These are phyloP conservation scores for Galium porrigens DNA, from an alignment of 305 asterid genomes.

Conservation along the genomic window DNA sequence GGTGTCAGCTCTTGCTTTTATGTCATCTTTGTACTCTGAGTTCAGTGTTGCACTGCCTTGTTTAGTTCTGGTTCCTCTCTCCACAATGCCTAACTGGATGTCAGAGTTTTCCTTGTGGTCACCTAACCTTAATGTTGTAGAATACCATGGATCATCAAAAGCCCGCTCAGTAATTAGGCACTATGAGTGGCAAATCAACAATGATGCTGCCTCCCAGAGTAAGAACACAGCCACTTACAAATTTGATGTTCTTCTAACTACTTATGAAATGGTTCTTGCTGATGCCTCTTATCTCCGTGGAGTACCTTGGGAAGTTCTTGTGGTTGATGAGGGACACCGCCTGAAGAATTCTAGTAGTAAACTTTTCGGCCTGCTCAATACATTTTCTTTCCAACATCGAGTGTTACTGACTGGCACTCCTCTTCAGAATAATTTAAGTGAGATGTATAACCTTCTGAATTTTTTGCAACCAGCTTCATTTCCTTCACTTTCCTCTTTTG, in stretches of 20 bases:
- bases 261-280: constrained; percentile 84
- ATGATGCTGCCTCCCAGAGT: constrained; percentile 25
- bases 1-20: constrained; percentile 85
- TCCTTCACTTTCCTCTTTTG: constrained; percentile 80
- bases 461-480: constrained; percentile 83
- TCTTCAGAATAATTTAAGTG: constrained; percentile 93
- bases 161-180: constrained; percentile 78
- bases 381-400: constrained; percentile 84
- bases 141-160: constrained; percentile 80
- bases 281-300: constrained; percentile 74
- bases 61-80: constrained; percentile 90
- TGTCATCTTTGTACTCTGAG: constrained; percentile 69
- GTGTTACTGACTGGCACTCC: constrained; percentile 94
- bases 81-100: constrained; percentile 99
- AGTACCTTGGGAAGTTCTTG: constrained; percentile 98
- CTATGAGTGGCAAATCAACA: constrained; percentile 79
- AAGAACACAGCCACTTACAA: constrained; percentile 53
- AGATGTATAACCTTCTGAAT: constrained; percentile 86
- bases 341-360: constrained; percentile 78
- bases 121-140: constrained; percentile 84
- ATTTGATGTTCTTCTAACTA: constrained; percentile 83
- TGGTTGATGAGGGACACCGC: constrained; percentile 99
- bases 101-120: constrained; percentile 88
- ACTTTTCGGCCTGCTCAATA: constrained; percentile 74
- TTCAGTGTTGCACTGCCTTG: constrained; percentile 73